Percentiles rank a stretch among this genome's conserved stretches.
These are phyloP conservation scores for Zygotorulaspora chibaensis DNA, from an alignment of 805 yeast genomes.

Conservation along the genomic window DNA sequence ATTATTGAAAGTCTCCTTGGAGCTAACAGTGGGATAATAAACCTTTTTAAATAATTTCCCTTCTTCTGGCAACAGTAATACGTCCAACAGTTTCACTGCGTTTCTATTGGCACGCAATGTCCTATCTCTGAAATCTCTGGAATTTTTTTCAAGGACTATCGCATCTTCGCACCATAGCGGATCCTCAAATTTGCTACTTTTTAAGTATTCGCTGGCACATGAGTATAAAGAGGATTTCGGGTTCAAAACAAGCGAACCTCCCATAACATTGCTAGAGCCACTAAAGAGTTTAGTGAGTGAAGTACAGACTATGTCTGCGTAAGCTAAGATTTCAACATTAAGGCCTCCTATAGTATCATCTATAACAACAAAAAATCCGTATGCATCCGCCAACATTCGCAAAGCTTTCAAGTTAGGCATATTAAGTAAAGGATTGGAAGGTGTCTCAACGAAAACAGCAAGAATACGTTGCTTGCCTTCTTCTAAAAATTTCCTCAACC, in stretches of 20 bases:
- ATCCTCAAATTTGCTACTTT: conserved; percentile 52
- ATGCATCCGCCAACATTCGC: conserved; percentile 56
- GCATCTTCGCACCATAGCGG: conserved; percentile 89
- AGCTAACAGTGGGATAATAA: conserved; percentile 12
- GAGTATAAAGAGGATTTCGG: conserved; percentile 48
- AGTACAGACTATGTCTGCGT: conserved; percentile 76
- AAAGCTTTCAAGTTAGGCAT: conserved; percentile 69
- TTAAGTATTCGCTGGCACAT: conserved; percentile 46
- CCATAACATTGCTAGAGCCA: conserved; percentile 93
- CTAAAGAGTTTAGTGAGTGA: conserved; percentile 84
- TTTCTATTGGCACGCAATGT: conserved; percentile 46
- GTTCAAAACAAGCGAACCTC: conserved; percentile 75
- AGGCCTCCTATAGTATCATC: conserved; percentile 80
- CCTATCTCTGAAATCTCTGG: conserved; percentile 73
- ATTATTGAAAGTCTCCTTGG: conserved; percentile 10
- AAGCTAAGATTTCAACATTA: conserved; percentile 70
- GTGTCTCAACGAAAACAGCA: conserved; percentile 81
- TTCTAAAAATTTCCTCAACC: conserved; percentile 53
- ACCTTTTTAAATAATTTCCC: conserved; percentile 10
- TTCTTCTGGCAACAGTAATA: conserved; percentile 7
- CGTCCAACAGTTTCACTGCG: conserved; percentile 30
- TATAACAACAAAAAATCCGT: conserved; percentile 65
- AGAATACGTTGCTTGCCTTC: conserved; percentile 48
- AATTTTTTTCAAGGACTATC: conserved; percentile 78
- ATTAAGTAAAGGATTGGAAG: conserved; percentile 80